Conservation (phyloP, 768 basidiomycete genomes). For the Lactarius vividus region DNA sequence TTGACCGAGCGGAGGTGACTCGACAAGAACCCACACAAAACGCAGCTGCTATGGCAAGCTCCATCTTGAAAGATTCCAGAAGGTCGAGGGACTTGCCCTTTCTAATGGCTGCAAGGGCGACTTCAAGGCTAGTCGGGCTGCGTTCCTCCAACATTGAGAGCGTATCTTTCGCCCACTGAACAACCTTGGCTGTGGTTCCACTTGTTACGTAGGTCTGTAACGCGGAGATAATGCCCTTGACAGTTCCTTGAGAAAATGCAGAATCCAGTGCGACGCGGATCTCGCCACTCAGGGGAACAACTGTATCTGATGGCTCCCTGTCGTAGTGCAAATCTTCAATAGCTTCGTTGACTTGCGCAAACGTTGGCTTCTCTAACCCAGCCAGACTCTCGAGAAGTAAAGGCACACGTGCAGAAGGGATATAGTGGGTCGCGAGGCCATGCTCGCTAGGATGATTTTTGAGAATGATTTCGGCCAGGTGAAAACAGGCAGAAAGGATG, state of each 20-base stretch:
- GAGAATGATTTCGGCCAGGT: not conserved
- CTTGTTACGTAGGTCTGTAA: slow-evolving; percentile 44
- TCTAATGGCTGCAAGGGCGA: slow-evolving; percentile 79
- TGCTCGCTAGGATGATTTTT: slow-evolving; percentile 56
- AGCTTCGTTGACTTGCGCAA: slow-evolving; percentile 60
- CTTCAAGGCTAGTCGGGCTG: slow-evolving; percentile 90
- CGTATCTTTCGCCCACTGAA: slow-evolving; percentile 74
- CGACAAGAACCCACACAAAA: slow-evolving; percentile 66
- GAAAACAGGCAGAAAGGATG: not conserved
- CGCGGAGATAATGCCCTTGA: slow-evolving; percentile 65
- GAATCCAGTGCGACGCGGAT: slow-evolving; percentile 76
- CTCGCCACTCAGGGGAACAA: slow-evolving; percentile 53
- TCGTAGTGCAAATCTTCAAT: slow-evolving; percentile 64
- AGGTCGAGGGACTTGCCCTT: slow-evolving; percentile 63
- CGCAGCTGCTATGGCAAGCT: slow-evolving; percentile 83
- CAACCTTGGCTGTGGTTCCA: slow-evolving; percentile 46
- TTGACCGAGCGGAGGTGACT: not conserved
- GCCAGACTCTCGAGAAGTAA: slow-evolving; percentile 68
- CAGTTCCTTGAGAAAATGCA: slow-evolving; percentile 68
- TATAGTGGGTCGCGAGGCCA: slow-evolving; percentile 92
- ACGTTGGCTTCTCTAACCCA: slow-evolving; percentile 47
- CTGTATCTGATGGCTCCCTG: slow-evolving; percentile 53
- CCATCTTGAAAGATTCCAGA: slow-evolving; percentile 72
- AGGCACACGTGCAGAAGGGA: slow-evolving; percentile 74
- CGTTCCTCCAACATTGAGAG: slow-evolving; percentile 58